Base-by-base conservation (phyloP, 2,329 filamentous ascomycete genomes). In the Zasmidium angulare region DNA sequence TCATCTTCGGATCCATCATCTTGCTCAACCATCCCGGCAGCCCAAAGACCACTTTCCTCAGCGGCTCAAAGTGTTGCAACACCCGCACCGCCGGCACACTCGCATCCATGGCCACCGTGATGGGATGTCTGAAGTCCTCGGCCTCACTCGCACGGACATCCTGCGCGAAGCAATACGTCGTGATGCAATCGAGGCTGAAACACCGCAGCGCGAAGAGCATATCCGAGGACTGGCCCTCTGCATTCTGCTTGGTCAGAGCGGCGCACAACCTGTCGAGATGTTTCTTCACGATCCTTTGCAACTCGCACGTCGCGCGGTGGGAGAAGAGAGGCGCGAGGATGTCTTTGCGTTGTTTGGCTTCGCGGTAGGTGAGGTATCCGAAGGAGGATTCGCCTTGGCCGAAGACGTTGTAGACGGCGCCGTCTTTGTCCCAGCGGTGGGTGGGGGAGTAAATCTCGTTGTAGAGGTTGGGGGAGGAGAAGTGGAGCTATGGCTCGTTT, bases 341-440 rank as follows among this genome's bases (percentile, higher is more conserved):
- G 63, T 78, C 73, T 56, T 77, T 78, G 21, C 78, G 71, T 24
- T 72, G 66, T 60, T 77, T 79, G 31, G 74, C 70, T 56, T 75
- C 74, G 10, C 64, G 65, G 58, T 78, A 76, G 17, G 70, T 78
- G 29, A 74, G 60, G 54, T 74, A 76, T 11, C 74, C 76, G 62
- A 81, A 79, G 26, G 74, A 77, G n/a, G 76, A 78, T 19, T 73
- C 64, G 59, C 78, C 72, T 55, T 76, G 71, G 55, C 74, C 73
- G 60, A 81, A 79, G 46, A 70, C 70, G 19, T 69, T 66, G 61
- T 80, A 80, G 1, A 79, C 65, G 0, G 46, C 58, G 1, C 62
- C 62, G 46, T 80, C 76, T 56, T 80, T 80, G 58, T 78, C 72
- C 76, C 77, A 79, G 17, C 72, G 69, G 49, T 75, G 75, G 46